phyloP scores from a whole-genome alignment of 2,329 filamentous ascomycete genomes.

The Microcyclosporella mali region DNA sequence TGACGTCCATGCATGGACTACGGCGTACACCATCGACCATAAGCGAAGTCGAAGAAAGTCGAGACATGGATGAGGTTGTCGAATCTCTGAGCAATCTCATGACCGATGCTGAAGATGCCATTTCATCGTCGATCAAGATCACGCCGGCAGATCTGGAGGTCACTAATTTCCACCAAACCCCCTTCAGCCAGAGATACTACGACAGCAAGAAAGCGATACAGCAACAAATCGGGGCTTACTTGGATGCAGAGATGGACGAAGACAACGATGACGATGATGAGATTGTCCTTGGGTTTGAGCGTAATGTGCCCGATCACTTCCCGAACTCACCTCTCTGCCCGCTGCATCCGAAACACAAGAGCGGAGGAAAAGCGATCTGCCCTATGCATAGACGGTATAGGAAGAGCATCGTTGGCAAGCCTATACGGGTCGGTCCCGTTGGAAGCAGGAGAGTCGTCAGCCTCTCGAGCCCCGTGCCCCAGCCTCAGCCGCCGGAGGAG shows the following conservation, averaged over 20 bases:
- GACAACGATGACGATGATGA: constrained; percentile 21
- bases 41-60: too few species aligned
- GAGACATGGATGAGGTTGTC: too few species aligned
- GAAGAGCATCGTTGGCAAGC: constrained; percentile 3
- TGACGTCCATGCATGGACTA: not conserved
- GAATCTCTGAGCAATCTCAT: too few species aligned
- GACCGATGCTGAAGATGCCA: too few species aligned
- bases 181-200: constrained; percentile 27
- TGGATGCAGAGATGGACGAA: constrained; percentile 22
- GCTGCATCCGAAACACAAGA: constrained; percentile 32
- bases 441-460: constrained; percentile 5
- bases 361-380: constrained; percentile 34
- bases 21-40: too few species aligned
- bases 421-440: constrained; percentile 5
- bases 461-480: not conserved
- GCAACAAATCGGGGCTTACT: constrained; percentile 20
- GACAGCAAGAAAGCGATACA: constrained; percentile 23
- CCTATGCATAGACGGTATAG: constrained; percentile 33
- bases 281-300: constrained; percentile 26
- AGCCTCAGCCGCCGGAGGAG: not conserved
- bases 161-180: constrained; percentile 28
- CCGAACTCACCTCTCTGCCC: constrained; percentile 40
- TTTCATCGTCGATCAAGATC: too few species aligned
- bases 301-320: constrained; percentile 40
- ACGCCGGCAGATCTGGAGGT: constrained; percentile 17